phyloP scores from a whole-genome alignment of 345 rosid genomes.

The Bruguiera sexangula region DNA sequence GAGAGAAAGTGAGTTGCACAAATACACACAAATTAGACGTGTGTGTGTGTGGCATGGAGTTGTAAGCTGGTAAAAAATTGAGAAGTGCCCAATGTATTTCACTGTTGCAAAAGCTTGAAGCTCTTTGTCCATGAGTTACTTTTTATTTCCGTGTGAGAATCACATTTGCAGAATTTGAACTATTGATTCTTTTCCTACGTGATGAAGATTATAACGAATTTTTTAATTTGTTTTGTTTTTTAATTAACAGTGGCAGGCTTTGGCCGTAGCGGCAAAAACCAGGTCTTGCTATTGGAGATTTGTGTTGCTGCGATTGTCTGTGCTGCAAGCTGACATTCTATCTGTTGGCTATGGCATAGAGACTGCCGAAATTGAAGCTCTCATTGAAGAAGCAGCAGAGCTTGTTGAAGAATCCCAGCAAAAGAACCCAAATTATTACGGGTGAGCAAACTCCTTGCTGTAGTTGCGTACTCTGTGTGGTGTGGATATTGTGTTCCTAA shows the following conservation, averaged over 20 bases:
- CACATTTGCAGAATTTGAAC: too few relatives aligned
- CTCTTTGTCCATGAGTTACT: too few relatives aligned
- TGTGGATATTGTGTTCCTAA: neutral
- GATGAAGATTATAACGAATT: neutral
- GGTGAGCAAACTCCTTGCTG: constrained; percentile 35
- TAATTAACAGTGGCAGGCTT: constrained; percentile 70
- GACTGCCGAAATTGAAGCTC: constrained; percentile 76
- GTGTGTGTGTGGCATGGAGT: too few relatives aligned
- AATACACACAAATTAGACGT: too few relatives aligned
- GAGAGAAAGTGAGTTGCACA: too few relatives aligned
- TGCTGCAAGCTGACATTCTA: constrained; percentile 60
- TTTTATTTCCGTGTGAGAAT: too few relatives aligned
- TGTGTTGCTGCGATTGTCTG: constrained; percentile 70
- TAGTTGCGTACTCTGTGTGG: neutral
- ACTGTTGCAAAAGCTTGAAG: too few relatives aligned
- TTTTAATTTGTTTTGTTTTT: constrained; percentile 17
- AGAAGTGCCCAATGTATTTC: too few relatives aligned
- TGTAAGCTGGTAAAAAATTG: too few relatives aligned
- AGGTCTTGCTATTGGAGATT: constrained; percentile 87
- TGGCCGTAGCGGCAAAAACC: constrained; percentile 74
- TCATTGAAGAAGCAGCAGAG: constrained; percentile 94
- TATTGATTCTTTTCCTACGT: too few relatives aligned
- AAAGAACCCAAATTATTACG: constrained; percentile 75
- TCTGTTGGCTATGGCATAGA: constrained; percentile 51
- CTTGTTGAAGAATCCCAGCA: constrained; percentile 77